Evolutionary conservation across 2,329 filamentous ascomycete genomes (phyloP), one percentile per base, ranked within the genome.

Genomic region (Fusarium sp.): DNA sequence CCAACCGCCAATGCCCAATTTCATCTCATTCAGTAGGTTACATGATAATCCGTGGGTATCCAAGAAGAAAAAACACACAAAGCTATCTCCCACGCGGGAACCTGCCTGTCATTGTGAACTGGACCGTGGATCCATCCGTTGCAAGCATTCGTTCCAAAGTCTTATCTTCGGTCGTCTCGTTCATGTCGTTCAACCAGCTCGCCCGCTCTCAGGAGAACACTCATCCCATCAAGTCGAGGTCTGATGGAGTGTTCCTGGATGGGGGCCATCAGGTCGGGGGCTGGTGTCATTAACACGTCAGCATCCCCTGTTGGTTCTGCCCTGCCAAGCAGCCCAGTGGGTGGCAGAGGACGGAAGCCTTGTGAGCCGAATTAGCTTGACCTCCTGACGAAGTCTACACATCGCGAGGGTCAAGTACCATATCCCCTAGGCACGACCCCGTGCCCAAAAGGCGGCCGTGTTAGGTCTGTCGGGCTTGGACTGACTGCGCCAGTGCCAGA

Each of bases 121-220:
- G 14, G 41, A 14, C n/a, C 14, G 35, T 33, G 9, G 7, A 39
- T 31, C 27, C 62, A n/a, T 43, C 37, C 50, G 16, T 33, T 20
- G 43, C 18, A 20, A 14, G 43, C 61, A n/a, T 24, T 35, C 45
- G 10, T 24, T 24, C 48, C 10, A 5, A n/a, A 18, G 5, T 61
- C 9, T 74, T 61, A 74, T 68, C 54, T 63, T 69, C 67, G 62
- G 54, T 74, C 76, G 29, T 74, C 63, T 57, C 73, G 75, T 61
- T 75, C 72, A 61, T 84, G 82, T 48, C 86, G 85, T 67, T 88
- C 87, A 43, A 91, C 88, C 69, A 92, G 88, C 74, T 91, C 89
- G 35, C 89, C 89, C 11, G 90, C 90, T 69, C 85, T 85, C 2
- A 92, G 79, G 13, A 92, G 81, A 8, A 90, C 90, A 68, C 85